Evolutionary conservation across 495 filamentous ascomycete genomes (phyloP).

Genomic region (Penicillium angulare): DNA sequence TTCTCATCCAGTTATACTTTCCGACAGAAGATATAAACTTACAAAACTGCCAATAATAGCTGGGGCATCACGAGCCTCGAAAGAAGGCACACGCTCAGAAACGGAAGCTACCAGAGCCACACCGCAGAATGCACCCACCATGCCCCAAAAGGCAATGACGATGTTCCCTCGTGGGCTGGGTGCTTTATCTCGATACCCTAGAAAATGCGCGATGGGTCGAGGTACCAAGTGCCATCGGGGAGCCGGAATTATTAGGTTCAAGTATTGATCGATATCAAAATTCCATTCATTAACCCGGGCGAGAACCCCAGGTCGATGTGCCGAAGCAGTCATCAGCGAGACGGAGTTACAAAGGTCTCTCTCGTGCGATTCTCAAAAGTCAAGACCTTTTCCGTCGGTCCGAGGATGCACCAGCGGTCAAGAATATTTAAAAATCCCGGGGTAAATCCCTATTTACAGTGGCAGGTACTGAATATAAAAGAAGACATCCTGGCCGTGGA

Average conservation of each 20-base stretch:
- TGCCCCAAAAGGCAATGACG: constrained; percentile 39
- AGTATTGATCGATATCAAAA: constrained; percentile 64
- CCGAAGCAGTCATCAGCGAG: constrained; percentile 7
- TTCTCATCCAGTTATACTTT: background rate
- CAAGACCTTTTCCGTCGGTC: background rate
- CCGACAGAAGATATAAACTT: constrained; percentile 14
- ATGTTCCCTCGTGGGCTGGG: constrained; percentile 36
- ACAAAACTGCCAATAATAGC: constrained; percentile 45
- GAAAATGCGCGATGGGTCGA: constrained; percentile 37
- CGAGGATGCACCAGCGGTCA: background rate
- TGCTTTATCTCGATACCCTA: constrained; percentile 37
- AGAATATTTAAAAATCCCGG: background rate
- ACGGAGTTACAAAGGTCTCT: background rate
- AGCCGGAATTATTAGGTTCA: constrained; percentile 60
- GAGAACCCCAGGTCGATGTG: constrained; percentile 4
- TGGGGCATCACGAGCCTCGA: constrained; percentile 35
- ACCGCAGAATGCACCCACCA: constrained; percentile 45
- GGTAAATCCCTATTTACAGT: background rate
- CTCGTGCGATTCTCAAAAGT: background rate
- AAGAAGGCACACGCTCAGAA: constrained; percentile 37
- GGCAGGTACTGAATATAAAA: background rate
- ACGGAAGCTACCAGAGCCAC: constrained; percentile 42
- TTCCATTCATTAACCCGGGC: constrained; percentile 35
- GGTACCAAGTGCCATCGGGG: constrained; percentile 40
- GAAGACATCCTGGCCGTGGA: background rate